Percentiles rank a stretch among this genome's conserved stretches.
These are phyloP conservation scores for Pseudotulostoma volvatum DNA, from an alignment of 495 filamentous ascomycete genomes.

Conservation along the genomic window DNA sequence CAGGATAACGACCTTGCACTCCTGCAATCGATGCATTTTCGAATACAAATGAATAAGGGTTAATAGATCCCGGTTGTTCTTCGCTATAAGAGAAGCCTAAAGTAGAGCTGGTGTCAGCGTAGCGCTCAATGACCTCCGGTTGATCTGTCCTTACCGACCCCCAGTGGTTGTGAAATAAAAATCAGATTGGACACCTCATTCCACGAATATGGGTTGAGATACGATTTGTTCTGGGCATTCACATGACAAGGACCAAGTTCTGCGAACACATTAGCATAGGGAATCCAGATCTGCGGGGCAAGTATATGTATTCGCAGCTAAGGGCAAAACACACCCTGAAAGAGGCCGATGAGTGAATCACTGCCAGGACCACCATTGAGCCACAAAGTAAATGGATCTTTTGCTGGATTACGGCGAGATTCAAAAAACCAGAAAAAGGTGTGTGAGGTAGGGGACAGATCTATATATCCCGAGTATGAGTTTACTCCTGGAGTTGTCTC, in stretches of 20 bases:
- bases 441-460: conserved; percentile 43
- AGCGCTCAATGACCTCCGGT: too few relatives aligned
- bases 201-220: conserved; percentile 39
- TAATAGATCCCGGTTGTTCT: too few relatives aligned
- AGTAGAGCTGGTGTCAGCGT: too few relatives aligned
- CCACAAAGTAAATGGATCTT: conserved; percentile 40
- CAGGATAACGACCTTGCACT: too few relatives aligned
- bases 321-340: conserved; percentile 18
- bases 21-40: too few relatives aligned
- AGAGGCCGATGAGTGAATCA: conserved; percentile 23
- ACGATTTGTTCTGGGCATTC: conserved; percentile 22
- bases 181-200: conserved; percentile 36
- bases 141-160: too few relatives aligned
- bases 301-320: too few relatives aligned
- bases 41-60: too few relatives aligned
- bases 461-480: conserved; percentile 50
- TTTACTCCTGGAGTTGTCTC: conserved; percentile 49
- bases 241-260: conserved; percentile 37
- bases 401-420: conserved; percentile 32
- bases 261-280: too few relatives aligned
- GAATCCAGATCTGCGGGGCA: too few relatives aligned
- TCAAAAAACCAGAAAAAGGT: conserved; percentile 52
- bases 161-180: too few relatives aligned
- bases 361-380: conserved; percentile 36
- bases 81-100: too few relatives aligned